Evolutionary conservation across 2,329 filamentous ascomycete genomes (phyloP), one percentile per base, ranked within the genome.

Genomic region (Colletotrichum gloeosporioides): DNA sequence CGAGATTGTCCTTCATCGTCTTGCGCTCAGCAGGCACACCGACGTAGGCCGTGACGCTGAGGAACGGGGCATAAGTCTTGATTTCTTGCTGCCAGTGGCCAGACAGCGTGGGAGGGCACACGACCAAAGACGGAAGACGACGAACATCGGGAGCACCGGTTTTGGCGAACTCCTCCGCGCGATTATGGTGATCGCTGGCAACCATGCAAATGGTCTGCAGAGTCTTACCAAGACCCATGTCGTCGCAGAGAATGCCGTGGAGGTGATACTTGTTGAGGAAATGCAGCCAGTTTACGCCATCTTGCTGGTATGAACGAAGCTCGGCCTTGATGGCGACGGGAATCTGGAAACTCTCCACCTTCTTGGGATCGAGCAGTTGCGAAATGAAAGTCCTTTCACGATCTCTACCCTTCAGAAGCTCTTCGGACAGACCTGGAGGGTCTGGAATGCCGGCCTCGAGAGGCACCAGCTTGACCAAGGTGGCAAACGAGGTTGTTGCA

Each of bases 1-100:
- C 90, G 57, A 99, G 91, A 77, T 91, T 89, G 71, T 91, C 88
- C 79, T 93, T 92, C 79, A 96, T 89, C 49, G 92, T 91, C 78
- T 92, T 91, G 78, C 97, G 93, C 83, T 99, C 95, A 1, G 90
- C 88, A 1, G 97, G 96, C 3, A 96, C 94, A 1, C 97, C 97
- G 73, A 99, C 96, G 81, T 99, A 99, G 4, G 96, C 94, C 7
- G 96, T 93, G 49, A 96, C 95, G 34, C 91, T 94, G 59, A 99
- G 89, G 90, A 99, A 99, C 1, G 97, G 97, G 3, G 98, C 96
- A 81, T 98, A 99, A 65, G 96, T 94, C 82, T 95, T 95, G 80
- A 99, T 96, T 84, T 99, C 97, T 83, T 99, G 97, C 84, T 98
- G 96, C 97, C 97, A 99, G 85, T 99, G 97, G 10, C 98, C 97